Base-by-base conservation (phyloP, 805 yeast genomes). In the Starmerella floris region DNA sequence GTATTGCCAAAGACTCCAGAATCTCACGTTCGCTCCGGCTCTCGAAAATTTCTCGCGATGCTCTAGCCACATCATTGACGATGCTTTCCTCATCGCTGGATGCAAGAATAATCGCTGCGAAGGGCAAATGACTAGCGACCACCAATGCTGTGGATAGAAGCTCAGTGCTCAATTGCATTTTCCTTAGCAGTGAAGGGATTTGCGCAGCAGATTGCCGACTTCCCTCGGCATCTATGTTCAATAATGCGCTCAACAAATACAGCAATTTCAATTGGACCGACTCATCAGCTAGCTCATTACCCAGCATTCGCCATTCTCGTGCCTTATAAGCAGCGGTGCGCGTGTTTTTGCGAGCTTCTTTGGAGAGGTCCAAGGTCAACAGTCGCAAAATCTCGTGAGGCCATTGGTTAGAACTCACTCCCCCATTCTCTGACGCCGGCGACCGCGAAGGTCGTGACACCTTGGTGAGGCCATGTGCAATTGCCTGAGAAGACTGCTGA, bases 91-190 rank as follows among this genome's bases (percentile, higher is more conserved):
- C 23, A 15, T 20, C 36, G 17, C 17, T 21, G n/a, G n/a, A 11
- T 16, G 17, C 38, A 11, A 6, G 15, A 6, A 6, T 20, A n/a
- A 21, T 21, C n/a, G 15, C 13, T 2, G 25, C 39, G n/a, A 42
- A 35, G 3, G 44, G 35, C 16, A 47, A 30, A 17, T 17, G 5
- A 2, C 48, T 13, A 2, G 23, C 22, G 6, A 22, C 38, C 3
- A 20, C 8, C 1, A 48, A 9, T 3, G 32, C 26, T 13, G 3
- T 8, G 11, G 44, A 34, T 23, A 49, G 42, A 22, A 42, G 30
- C 6, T 42, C 39, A 17, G 44, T 52, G 31, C 35, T 39, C 28
- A 40, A 26, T 19, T 37, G 45, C 9, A 33, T 4, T 11, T 25
- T 32, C 2, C 13, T 26, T 4, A 44, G 20, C 19, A 47, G 30